These are phyloP conservation scores for Plectosphaerella sp. DNA, from an alignment of 2,329 filamentous ascomycete genomes.

Conservation along the genomic window DNA sequence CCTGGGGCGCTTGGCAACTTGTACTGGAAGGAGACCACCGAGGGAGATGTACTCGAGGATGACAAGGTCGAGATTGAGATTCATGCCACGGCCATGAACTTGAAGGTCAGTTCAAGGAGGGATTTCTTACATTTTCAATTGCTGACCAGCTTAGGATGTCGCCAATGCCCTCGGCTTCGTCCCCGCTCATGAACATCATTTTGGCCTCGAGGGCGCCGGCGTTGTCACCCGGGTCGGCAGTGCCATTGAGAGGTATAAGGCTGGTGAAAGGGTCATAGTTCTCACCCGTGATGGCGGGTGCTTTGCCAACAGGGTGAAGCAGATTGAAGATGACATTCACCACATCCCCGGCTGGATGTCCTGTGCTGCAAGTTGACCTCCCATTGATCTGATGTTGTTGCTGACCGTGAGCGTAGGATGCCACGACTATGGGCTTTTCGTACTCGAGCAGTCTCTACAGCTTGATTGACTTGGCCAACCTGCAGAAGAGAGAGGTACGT, in stretches of 20 bases:
- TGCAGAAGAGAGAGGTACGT: neutral
- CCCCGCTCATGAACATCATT: constrained; percentile 9
- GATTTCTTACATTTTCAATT: no score
- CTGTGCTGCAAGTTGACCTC: no score
- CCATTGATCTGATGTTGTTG: no score
- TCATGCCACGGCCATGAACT: neutral
- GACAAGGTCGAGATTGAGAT: constrained; percentile 7
- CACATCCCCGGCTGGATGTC: no score
- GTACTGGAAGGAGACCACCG: neutral
- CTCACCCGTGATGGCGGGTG: neutral
- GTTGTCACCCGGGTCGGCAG: neutral
- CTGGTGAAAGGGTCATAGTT: neutral
- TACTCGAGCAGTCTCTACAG: neutral
- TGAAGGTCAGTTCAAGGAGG: no score
- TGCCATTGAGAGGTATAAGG: neutral
- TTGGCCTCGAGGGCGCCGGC: constrained; percentile 12
- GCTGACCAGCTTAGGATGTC: constrained; percentile 7
- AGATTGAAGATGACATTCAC: no score
- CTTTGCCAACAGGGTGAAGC: no score
- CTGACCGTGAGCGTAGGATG: neutral
- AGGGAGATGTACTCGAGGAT: neutral
- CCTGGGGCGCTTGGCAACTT: no score
- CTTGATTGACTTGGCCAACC: neutral
- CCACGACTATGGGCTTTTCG: neutral
- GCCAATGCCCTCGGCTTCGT: constrained; percentile 10